Evolutionary conservation across 2,329 filamentous ascomycete genomes (phyloP).

Genomic region (Paracoccidioides brasiliensis): DNA sequence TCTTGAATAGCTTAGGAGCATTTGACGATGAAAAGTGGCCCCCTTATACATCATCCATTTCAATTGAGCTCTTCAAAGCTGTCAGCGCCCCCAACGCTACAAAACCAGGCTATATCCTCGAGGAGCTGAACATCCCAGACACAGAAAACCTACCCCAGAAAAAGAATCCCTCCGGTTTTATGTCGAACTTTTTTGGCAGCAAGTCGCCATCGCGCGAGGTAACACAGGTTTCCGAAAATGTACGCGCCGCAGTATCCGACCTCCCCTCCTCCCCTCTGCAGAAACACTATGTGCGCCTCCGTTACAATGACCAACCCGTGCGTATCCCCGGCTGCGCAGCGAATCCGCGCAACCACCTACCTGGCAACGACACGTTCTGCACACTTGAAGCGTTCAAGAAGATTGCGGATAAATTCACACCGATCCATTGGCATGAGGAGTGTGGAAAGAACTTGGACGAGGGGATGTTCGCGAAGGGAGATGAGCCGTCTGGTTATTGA

Average conservation of each 20-base stretch:
- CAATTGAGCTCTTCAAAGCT: slow-evolving; percentile 73
- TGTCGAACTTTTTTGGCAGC: slow-evolving; percentile 20
- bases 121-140: slow-evolving; percentile 14
- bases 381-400: slow-evolving; percentile 85
- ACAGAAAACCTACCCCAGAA: slow-evolving; percentile 10
- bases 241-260: slow-evolving; percentile 21
- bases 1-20: slow-evolving; percentile 65
- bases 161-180: slow-evolving; percentile 15
- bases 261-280: slow-evolving; percentile 15
- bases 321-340: slow-evolving; percentile 66
- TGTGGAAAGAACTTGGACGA: slow-evolving; percentile 47
- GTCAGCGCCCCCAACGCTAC: slow-evolving; percentile 15
- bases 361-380: slow-evolving; percentile 79
- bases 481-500: slow-evolving; percentile 28
- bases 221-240: slow-evolving; percentile 17
- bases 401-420: slow-evolving; percentile 83
- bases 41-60: slow-evolving; percentile 83
- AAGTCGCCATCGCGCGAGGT: slow-evolving; percentile 7
- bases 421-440: slow-evolving; percentile 58
- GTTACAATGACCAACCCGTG: slow-evolving; percentile 81
- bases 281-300: slow-evolving; percentile 74
- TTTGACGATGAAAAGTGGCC: slow-evolving; percentile 69
- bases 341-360: slow-evolving; percentile 62
- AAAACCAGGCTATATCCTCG: slow-evolving; percentile 12
- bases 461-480: slow-evolving; percentile 36